phyloP scores from a whole-genome alignment of 2,329 filamentous ascomycete species.

The Epichloe scottii region DNA sequence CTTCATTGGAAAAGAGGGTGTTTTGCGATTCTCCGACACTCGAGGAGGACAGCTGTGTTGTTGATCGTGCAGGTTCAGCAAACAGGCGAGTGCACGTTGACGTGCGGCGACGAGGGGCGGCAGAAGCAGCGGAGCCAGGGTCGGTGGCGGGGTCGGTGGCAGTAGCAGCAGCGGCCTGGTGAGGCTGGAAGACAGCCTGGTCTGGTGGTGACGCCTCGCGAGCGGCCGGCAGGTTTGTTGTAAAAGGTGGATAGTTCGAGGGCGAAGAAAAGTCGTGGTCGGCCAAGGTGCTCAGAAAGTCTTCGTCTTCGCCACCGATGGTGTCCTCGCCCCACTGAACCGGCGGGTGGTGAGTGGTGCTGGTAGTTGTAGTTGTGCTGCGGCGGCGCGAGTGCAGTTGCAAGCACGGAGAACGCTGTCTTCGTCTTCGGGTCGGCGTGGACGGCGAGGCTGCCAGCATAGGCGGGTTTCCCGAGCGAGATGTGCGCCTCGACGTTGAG shows the following conservation, averaged over 20 bases:
- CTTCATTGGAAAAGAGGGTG: constrained; percentile 16
- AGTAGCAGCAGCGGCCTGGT: constrained; percentile 1
- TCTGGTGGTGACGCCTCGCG: constrained; percentile 1
- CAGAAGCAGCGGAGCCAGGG: constrained; percentile 3
- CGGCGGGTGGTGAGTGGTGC: constrained; percentile 1
- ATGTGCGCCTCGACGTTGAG: background rate
- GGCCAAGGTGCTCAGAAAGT: constrained; percentile 15
- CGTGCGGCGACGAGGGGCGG: constrained; percentile 6
- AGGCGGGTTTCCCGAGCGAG: background rate
- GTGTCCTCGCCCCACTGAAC: constrained; percentile 7
- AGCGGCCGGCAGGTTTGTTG: background rate
- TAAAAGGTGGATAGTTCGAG: constrained; percentile 22
- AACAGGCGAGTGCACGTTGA: constrained; percentile 8
- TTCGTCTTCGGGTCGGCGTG: background rate
- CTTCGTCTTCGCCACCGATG: constrained; percentile 10
- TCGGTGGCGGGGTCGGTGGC: background rate
- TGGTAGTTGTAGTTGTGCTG: background rate
- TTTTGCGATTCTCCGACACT: constrained; percentile 14
- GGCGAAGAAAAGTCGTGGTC: constrained; percentile 23
- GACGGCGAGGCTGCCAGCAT: background rate
- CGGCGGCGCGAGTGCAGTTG: background rate
- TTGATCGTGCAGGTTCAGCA: constrained; percentile 12
- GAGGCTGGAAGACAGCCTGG: constrained; percentile 3
- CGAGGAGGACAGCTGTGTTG: constrained; percentile 9
- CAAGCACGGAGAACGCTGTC: background rate